Evolutionary conservation across 2,329 filamentous ascomycete genomes (phyloP), one percentile per base, ranked within the genome.

Genomic region (Diaporthe destruens): DNA sequence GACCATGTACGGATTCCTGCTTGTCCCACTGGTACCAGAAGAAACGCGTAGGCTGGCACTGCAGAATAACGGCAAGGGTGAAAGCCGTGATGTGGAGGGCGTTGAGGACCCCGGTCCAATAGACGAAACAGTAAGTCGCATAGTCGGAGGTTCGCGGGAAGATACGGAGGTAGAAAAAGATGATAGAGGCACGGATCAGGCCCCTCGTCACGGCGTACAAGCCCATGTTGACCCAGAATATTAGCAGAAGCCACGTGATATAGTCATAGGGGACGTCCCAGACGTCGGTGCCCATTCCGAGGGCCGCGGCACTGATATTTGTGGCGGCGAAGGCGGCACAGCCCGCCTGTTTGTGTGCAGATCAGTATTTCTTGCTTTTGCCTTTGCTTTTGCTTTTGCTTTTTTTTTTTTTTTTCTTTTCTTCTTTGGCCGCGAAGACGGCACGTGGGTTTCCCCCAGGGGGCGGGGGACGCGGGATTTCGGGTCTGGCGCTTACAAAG

Each of bases 171-270:
- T 82, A 82, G 72, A 82, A 81, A 66, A 80, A 78, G 20, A 82
- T 77, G 53, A 82, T 81, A n/a, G 80, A 81, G 11, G 81, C 76
- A 71, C 82, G 81, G 25, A 78, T 80, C n/a, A 81, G 70, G 55
- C 78, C 74, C 11, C 81, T 73, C 20, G 76, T 74, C 3, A 76
- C 74, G 42, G 78, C 76, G 59, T 80, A 81, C n/a, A 81, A 70
- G 29, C 44, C 61, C 61, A 65, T 65, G n/a, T 65, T 80, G 72
- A 82, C 75, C 75, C 84, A 87, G 42, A 87, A 83, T 75, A 79
- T 82, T 32, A 80, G 79, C 11, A 82, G 77, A 32, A 89, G 85
- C 1, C 44, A 51, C 39, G 51, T 51, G 14, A 70, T 70, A 39
- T 70, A 7, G 54, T 44, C 39, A 12, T 51, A 63, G 6, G 68